Percentiles rank a stretch among this genome's conserved stretches.
phyloP scores from a whole-genome alignment of 179 eudicot genomes.

The Pouteria campechiana region DNA sequence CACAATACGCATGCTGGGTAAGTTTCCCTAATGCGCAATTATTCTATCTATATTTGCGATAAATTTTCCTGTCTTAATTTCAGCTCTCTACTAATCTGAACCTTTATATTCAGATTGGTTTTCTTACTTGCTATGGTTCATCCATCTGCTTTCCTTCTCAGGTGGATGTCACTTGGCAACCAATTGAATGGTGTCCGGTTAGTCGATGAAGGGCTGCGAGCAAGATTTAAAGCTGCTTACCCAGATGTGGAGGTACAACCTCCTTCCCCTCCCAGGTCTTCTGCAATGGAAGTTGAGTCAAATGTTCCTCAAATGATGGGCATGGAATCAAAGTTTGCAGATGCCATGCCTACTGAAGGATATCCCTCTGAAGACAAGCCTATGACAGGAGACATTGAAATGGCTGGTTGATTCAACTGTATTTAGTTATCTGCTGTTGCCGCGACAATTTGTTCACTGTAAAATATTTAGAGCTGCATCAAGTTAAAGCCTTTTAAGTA shows the following conservation, averaged over 20 bases:
- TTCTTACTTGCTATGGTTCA: background rate
- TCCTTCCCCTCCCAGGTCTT: slow-evolving; percentile 71
- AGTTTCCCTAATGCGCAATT: slow-evolving; percentile 2
- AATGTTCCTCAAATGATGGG: slow-evolving; percentile 13
- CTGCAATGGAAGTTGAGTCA: slow-evolving; percentile 78
- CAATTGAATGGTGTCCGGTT: slow-evolving; percentile 71
- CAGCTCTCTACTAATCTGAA: background rate
- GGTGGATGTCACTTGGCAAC: slow-evolving; percentile 97
- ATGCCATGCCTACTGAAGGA: slow-evolving; percentile 17
- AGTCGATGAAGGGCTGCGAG: slow-evolving; percentile 87
- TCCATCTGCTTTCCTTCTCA: slow-evolving; percentile 1
- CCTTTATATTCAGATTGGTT: background rate
- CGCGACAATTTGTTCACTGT: no score
- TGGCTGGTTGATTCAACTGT: slow-evolving; percentile 38
- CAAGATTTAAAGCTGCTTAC: slow-evolving; percentile 93
- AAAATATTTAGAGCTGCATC: no score
- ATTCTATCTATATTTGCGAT: background rate
- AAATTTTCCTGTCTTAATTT: no score
- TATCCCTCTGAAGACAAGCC: slow-evolving; percentile 39
- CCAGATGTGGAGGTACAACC: slow-evolving; percentile 93
- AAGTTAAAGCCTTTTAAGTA: no score
- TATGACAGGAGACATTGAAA: slow-evolving; percentile 33
- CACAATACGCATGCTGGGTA: slow-evolving; percentile 96
- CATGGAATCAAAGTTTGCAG: slow-evolving; percentile 36
- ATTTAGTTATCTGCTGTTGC: no score